phyloP scores from a whole-genome alignment of 169 alveolate species.

The Babesia gibsoni region DNA sequence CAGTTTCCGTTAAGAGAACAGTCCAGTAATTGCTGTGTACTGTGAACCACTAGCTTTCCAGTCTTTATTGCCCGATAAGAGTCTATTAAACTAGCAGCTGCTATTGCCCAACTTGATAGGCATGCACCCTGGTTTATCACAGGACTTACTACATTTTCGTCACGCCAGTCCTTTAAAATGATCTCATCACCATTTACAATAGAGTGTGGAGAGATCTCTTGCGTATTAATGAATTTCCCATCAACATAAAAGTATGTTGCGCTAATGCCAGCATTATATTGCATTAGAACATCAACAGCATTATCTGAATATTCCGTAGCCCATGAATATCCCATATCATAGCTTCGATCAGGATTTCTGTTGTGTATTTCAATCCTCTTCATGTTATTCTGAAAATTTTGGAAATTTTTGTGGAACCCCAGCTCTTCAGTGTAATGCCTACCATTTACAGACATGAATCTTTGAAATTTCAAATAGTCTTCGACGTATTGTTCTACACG shows the following conservation, averaged over 20 bases:
- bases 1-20: conserved; percentile 70
- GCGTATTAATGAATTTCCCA: conserved; percentile 6
- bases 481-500: conserved; percentile 35
- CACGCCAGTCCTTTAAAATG: conserved; percentile 66
- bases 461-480: conserved; percentile 17
- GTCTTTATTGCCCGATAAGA: conserved; percentile 63
- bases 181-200: not conserved
- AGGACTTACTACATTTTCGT: conserved; percentile 62
- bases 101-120: conserved; percentile 87
- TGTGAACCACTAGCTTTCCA: conserved; percentile 38
- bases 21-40: conserved; percentile 85
- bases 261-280: not conserved
- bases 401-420: conserved; percentile 28
- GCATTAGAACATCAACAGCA: not conserved
- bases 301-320: conserved; percentile 28
- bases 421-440: conserved; percentile 11
- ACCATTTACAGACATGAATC: conserved; percentile 16
- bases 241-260: not conserved
- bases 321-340: conserved; percentile 16
- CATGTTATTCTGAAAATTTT: conserved; percentile 20
- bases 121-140: conserved; percentile 80
- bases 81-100: conserved; percentile 75
- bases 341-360: conserved; percentile 8
- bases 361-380: conserved; percentile 56
- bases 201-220: conserved; percentile 5